phyloP scores from a whole-genome alignment of 306 rosid genomes.

The Mimosa pudica region DNA sequence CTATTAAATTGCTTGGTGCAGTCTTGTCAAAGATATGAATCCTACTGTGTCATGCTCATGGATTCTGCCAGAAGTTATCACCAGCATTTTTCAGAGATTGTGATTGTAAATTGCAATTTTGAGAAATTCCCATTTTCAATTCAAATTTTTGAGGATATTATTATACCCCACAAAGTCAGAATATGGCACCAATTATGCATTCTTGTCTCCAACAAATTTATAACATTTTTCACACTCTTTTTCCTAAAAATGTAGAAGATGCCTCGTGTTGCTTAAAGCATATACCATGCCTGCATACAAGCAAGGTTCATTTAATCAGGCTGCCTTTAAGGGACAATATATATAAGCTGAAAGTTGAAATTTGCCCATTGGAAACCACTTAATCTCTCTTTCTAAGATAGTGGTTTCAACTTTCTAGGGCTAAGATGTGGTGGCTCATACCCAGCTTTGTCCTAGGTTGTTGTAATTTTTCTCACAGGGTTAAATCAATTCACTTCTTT shows the following conservation, averaged over 20 bases:
- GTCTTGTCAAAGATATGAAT: too few relatives aligned
- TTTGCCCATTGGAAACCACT: conserved; percentile 35
- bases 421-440: conserved; percentile 24
- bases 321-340: conserved; percentile 34
- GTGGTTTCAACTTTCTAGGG: conserved; percentile 48
- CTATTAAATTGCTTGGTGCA: too few relatives aligned
- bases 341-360: conserved; percentile 26
- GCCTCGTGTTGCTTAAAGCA: conserved; percentile 52
- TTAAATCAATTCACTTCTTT: conserved; percentile 33
- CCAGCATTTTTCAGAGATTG: background rate
- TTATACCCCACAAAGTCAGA: conserved; percentile 42
- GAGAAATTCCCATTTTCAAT: conserved; percentile 12
- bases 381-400: conserved; percentile 28
- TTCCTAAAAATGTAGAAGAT: conserved; percentile 44
- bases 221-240: conserved; percentile 29
- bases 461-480: background rate
- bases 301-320: conserved; percentile 56
- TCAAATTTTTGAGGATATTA: conserved; percentile 23
- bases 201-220: conserved; percentile 31
- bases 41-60: too few relatives aligned
- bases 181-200: conserved; percentile 41
- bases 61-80: too few relatives aligned
- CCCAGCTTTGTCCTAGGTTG: conserved; percentile 36
- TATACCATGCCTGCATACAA: conserved; percentile 47
- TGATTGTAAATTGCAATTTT: conserved; percentile 22